phyloP scores from a whole-genome alignment of 1,284 basidiomycete species.

The Puccinia coronata region DNA sequence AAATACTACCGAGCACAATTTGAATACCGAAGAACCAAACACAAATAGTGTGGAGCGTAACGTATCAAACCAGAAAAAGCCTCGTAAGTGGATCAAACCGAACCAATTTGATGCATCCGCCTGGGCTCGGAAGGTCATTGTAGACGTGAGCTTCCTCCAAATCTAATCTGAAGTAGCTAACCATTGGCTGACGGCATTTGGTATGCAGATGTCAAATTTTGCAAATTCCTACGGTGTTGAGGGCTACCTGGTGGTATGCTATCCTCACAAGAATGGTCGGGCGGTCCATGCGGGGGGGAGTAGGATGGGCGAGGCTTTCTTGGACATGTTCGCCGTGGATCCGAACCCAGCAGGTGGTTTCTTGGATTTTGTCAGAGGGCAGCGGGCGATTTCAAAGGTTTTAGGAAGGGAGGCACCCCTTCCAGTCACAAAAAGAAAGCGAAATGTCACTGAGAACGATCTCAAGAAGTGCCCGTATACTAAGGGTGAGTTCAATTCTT shows the following conservation, averaged over 20 bases:
- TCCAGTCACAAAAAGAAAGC: no score
- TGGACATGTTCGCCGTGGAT: neutral
- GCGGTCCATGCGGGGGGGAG: neutral
- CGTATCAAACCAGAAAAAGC: no score
- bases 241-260: neutral
- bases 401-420: neutral
- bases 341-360: neutral
- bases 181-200: neutral
- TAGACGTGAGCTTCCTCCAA: no score
- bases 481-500: neutral
- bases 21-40: no score
- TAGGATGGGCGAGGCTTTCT: neutral
- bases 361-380: neutral
- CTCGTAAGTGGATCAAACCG: neutral
- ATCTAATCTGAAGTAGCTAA: no score
- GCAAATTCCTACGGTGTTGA: neutral
- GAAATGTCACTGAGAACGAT: neutral
- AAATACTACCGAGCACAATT: no score
- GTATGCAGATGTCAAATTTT: neutral
- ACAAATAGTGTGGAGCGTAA: no score
- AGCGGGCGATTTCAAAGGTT: neutral
- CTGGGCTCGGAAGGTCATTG: neutral
- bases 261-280: neutral
- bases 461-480: neutral
- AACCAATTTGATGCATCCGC: neutral